phyloP scores from a whole-genome alignment of 2,329 filamentous ascomycete species.

The Colletotrichum sp. region DNA sequence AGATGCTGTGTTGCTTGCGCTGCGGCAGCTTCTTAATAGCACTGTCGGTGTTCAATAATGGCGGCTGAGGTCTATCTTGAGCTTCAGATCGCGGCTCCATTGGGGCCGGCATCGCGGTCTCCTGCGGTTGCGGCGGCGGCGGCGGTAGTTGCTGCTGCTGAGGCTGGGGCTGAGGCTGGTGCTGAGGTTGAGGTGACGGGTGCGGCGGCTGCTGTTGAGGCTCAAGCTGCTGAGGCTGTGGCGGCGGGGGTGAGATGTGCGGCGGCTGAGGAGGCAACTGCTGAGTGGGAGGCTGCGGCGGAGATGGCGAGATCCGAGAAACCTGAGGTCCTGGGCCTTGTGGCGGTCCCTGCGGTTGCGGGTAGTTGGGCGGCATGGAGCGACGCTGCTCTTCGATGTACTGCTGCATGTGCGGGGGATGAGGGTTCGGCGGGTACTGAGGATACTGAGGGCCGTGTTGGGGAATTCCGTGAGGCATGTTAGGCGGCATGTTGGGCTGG shows the following conservation, averaged over 20 bases:
- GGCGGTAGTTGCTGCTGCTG: conserved; percentile 43
- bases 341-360: conserved; percentile 55
- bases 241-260: conserved; percentile 59
- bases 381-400: conserved; percentile 80
- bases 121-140: conserved; percentile 50
- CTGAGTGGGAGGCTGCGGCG: conserved; percentile 61
- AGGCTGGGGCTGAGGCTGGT: conserved; percentile 45
- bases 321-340: conserved; percentile 47
- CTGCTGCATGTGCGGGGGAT: conserved; percentile 60
- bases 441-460: conserved; percentile 40
- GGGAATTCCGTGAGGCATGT: conserved; percentile 41
- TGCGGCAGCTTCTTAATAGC: conserved; percentile 70
- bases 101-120: conserved; percentile 55
- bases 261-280: conserved; percentile 53
- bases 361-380: conserved; percentile 71
- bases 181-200: conserved; percentile 36
- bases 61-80: conserved; percentile 49
- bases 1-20: conserved; percentile 89
- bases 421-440: conserved; percentile 31
- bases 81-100: conserved; percentile 52
- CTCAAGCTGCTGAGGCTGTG: conserved; percentile 43
- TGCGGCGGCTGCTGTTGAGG: conserved; percentile 32
- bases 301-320: conserved; percentile 61
- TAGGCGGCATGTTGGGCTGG: conserved; percentile 43
- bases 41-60: conserved; percentile 53